Conservation (phyloP, 129 eudicot species). For the Flaveria trinervia region DNA sequence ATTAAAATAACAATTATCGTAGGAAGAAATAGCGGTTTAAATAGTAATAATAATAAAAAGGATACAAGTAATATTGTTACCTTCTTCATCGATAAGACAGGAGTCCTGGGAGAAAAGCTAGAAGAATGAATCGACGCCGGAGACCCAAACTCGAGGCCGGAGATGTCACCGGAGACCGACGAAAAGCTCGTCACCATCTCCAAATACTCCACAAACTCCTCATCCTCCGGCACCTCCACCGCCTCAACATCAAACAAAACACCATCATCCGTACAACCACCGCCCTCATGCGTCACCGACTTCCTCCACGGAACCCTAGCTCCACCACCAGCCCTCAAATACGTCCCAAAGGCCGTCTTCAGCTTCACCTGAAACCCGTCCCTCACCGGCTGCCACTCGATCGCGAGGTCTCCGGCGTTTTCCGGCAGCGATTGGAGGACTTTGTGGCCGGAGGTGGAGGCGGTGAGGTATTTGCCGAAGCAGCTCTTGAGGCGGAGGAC, state of each 20-base stretch:
- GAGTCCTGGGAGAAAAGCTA: constrained; percentile 35
- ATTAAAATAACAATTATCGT: too few relatives aligned
- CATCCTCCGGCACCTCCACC: constrained; percentile 64
- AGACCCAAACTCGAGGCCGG: constrained; percentile 51
- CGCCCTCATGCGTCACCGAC: constrained; percentile 64
- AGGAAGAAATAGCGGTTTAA: too few relatives aligned
- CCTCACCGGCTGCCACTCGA: constrained; percentile 79
- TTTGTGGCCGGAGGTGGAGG: constrained; percentile 75
- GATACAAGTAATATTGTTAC: constrained; percentile 5
- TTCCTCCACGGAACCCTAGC: constrained; percentile 82
- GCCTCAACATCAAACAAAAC: constrained; percentile 57
- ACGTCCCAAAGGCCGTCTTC: constrained; percentile 51
- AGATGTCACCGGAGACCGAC: constrained; percentile 63
- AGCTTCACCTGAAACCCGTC: constrained; percentile 83
- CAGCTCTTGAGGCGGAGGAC: constrained; percentile 68
- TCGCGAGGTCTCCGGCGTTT: constrained; percentile 34
- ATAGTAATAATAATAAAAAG: not conserved
- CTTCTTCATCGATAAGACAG: constrained; percentile 33
- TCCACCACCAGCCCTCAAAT: constrained; percentile 66
- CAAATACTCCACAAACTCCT: constrained; percentile 47
- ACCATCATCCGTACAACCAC: constrained; percentile 42
- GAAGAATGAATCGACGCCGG: constrained; percentile 44
- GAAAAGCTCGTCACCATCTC: constrained; percentile 61
- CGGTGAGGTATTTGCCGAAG: constrained; percentile 69
- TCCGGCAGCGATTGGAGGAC: constrained; percentile 57